Evolutionary conservation across 495 filamentous ascomycete species (phyloP).

Genomic region (Podospora sp.): DNA sequence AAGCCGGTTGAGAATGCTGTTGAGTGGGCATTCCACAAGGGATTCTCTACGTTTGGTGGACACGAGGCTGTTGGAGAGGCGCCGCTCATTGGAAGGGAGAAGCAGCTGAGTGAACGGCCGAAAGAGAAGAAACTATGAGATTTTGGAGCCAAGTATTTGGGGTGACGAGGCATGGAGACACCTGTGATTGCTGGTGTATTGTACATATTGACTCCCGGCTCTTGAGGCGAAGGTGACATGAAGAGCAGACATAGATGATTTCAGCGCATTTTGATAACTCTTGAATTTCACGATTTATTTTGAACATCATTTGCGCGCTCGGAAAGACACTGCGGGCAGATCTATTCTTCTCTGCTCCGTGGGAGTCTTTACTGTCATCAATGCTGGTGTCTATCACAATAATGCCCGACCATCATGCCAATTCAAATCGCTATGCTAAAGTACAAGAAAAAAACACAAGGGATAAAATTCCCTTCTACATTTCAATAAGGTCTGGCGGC

Average conservation of each 20-base stretch:
- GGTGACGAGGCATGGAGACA: constrained; percentile 1
- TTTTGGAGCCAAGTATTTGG: neutral
- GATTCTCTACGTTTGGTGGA: constrained; percentile 69
- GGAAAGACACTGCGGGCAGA: neutral
- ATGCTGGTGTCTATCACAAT: constrained; percentile 12
- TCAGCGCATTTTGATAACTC: neutral
- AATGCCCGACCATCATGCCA: neutral
- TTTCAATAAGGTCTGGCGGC: constrained; percentile 48
- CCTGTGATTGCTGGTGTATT: constrained; percentile 9
- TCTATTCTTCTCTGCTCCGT: constrained; percentile 2
- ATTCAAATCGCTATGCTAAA: constrained; percentile 29
- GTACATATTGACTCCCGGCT: constrained; percentile 11
- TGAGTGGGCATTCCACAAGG: constrained; percentile 86
- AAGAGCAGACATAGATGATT: neutral
- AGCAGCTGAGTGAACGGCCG: constrained; percentile 50
- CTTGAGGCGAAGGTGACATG: neutral
- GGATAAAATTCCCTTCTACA: constrained; percentile 25
- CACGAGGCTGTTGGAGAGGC: constrained; percentile 56
- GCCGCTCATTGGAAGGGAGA: constrained; percentile 58
- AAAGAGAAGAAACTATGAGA: constrained; percentile 60
- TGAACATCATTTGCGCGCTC: too few species aligned
- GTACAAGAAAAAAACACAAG: constrained; percentile 8
- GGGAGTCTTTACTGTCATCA: neutral
- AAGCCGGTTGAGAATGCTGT: constrained; percentile 88
- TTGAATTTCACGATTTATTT: too few species aligned